These are phyloP conservation scores for Hanseniaspora pseudoguilliermondii DNA, from an alignment of 805 yeast species.

Conservation along the genomic window DNA sequence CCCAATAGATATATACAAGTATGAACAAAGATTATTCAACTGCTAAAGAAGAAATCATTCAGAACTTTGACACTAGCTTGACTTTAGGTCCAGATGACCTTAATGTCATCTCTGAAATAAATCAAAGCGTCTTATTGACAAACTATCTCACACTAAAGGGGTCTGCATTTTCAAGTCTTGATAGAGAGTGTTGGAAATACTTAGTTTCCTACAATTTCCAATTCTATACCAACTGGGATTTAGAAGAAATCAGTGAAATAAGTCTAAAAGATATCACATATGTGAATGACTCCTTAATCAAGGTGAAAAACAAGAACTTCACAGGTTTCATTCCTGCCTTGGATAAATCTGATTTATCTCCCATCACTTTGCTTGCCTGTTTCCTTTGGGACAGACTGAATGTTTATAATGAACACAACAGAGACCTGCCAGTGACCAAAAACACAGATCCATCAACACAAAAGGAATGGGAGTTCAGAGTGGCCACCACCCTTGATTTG, in stretches of 20 bases:
- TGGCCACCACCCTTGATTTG: constrained; percentile 4
- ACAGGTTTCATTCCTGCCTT: neutral
- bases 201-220: constrained; percentile 6
- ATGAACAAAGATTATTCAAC: neutral
- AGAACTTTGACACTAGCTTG: neutral
- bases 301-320: constrained; percentile 1
- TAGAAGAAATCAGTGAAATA: constrained; percentile 7
- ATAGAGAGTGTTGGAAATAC: constrained; percentile 12
- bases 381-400: constrained; percentile 12
- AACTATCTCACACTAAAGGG: constrained; percentile 10
- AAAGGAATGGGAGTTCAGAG: constrained; percentile 2
- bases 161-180: constrained; percentile 5
- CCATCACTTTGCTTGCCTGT: constrained; percentile 8
- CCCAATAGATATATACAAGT: neutral
- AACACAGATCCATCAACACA: neutral
- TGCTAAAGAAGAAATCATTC: neutral
- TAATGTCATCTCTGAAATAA: neutral
- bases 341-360: constrained; percentile 10
- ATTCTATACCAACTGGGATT: constrained; percentile 7
- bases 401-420: constrained; percentile 4
- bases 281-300: constrained; percentile 3
- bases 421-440: constrained; percentile 6
- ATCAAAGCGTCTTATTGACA: constrained; percentile 6
- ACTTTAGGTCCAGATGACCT: neutral
- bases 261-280: neutral